Percentiles rank a stretch among this genome's conserved stretches.
Conservation (phyloP, 2,329 filamentous ascomycete species). For the Fusarium protoensiforme region DNA sequence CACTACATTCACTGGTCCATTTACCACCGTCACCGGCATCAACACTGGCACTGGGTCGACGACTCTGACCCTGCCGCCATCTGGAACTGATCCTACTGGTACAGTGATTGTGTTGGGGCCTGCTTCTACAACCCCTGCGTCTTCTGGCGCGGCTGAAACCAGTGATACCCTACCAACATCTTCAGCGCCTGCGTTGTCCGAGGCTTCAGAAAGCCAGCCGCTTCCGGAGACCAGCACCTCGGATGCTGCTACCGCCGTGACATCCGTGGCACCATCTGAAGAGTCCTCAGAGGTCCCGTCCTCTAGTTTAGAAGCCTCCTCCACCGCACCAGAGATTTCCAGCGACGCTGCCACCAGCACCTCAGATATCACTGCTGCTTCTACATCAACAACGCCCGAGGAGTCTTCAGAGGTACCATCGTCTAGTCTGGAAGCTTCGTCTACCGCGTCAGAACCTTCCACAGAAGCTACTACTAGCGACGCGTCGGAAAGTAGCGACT, state of each 20-base stretch:
- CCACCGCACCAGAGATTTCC: background rate
- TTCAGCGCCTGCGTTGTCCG: background rate
- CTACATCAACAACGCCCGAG: background rate
- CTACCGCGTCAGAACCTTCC: background rate
- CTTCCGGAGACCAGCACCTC: background rate
- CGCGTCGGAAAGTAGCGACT: background rate
- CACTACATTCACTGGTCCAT: background rate
- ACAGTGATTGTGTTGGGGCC: background rate
- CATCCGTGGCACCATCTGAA: background rate
- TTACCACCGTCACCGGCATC: background rate
- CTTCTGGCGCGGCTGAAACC: background rate
- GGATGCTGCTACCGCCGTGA: background rate
- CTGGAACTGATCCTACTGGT: background rate
- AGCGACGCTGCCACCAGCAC: background rate
- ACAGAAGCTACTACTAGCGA: background rate
- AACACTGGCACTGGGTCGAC: background rate
- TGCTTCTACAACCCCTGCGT: background rate
- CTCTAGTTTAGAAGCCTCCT: background rate
- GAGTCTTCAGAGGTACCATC: background rate
- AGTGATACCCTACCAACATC: background rate
- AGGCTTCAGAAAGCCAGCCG: background rate
- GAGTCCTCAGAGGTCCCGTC: background rate
- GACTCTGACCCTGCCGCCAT: background rate
- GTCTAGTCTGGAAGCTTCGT: background rate
- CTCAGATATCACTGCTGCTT: background rate